These are phyloP conservation scores for Fraxinus paxiana DNA, from an alignment of 305 asterid species.

Conservation along the genomic window DNA sequence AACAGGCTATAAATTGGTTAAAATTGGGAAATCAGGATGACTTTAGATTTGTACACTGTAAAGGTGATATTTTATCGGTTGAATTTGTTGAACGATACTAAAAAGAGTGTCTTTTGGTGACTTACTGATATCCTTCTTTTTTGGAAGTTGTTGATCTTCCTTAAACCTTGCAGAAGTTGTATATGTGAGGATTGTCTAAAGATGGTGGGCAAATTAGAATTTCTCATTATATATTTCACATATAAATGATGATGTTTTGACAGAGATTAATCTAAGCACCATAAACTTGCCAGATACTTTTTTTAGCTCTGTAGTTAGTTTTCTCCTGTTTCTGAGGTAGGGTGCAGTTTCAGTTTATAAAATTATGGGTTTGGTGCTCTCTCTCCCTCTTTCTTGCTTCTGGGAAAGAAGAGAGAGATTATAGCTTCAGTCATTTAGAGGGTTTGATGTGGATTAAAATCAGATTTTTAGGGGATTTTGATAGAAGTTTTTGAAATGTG, in stretches of 20 bases:
- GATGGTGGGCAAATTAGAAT: background rate
- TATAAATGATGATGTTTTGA: background rate
- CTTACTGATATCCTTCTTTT: background rate
- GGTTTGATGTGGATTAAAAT: too few relatives aligned
- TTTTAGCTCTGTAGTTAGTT: background rate
- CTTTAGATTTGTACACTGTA: background rate
- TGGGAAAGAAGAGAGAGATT: slow-evolving; percentile 2
- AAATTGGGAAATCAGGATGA: background rate
- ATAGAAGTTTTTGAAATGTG: too few relatives aligned
- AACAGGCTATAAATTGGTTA: background rate
- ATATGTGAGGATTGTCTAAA: background rate
- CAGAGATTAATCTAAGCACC: background rate
- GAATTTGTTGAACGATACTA: background rate
- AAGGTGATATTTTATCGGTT: background rate
- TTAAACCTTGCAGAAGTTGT: background rate
- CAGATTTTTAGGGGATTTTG: too few relatives aligned
- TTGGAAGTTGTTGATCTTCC: background rate
- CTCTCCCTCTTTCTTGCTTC: background rate
- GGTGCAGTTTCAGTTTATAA: background rate
- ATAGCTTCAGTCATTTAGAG: background rate
- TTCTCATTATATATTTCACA: background rate
- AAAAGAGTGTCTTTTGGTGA: background rate
- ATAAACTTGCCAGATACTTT: background rate
- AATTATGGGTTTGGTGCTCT: background rate
- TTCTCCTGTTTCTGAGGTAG: background rate